These are phyloP conservation scores for Sordariomycetes sp. DNA, from an alignment of 2,329 filamentous ascomycete genomes.

Conservation along the genomic window DNA sequence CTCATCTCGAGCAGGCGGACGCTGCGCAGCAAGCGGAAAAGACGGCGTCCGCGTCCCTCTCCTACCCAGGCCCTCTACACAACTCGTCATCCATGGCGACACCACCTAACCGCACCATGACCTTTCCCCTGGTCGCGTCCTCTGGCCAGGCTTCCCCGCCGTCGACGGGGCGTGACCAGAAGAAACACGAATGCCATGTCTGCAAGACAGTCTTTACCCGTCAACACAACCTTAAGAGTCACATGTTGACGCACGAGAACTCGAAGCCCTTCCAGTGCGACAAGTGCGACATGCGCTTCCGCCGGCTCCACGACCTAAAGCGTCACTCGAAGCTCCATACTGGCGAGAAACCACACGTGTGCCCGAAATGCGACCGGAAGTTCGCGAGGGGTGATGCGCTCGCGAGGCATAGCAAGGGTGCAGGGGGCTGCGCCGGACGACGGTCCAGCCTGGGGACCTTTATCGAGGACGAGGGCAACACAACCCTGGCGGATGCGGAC, in stretches of 20 bases:
- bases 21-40: constrained; percentile 38
- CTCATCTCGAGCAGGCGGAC: constrained; percentile 13
- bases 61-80: constrained; percentile 39
- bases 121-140: constrained; percentile 37
- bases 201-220: constrained; percentile 94
- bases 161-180: constrained; percentile 36
- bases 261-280: constrained; percentile 95
- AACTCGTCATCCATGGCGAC: constrained; percentile 26
- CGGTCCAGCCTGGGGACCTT: constrained; percentile 77
- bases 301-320: constrained; percentile 88
- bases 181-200: constrained; percentile 94
- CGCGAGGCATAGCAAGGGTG: constrained; percentile 88
- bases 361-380: constrained; percentile 84
- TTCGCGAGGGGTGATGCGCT: constrained; percentile 93
- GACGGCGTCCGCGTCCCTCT: constrained; percentile 32
- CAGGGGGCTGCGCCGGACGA: constrained; percentile 86
- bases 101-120: constrained; percentile 37
- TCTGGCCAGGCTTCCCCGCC: constrained; percentile 38
- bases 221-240: constrained; percentile 95
- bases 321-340: constrained; percentile 94
- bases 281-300: constrained; percentile 85
- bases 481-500: constrained; percentile 33
- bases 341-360: constrained; percentile 88
- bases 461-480: constrained; percentile 56
- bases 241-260: constrained; percentile 93